These are phyloP conservation scores for Cercospora sp. DNA, from an alignment of 2,329 filamentous ascomycete species.

Conservation along the genomic window DNA sequence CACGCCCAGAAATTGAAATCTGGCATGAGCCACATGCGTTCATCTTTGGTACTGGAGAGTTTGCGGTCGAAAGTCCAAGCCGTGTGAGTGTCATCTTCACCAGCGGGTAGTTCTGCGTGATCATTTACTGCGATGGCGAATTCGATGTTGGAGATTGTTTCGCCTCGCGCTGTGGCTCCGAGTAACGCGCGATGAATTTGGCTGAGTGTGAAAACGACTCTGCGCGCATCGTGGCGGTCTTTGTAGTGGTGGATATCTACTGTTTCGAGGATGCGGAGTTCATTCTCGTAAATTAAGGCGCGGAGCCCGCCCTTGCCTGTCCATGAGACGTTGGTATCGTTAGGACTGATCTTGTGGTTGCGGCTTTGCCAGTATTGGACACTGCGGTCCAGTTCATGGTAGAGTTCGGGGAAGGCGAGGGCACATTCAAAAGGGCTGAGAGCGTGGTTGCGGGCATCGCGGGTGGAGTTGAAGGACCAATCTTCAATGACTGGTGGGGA, in stretches of 20 bases:
- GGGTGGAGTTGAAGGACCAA: background rate
- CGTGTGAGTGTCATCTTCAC: constrained; percentile 20
- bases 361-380: constrained; percentile 24
- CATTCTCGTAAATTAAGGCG: constrained; percentile 30
- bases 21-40: constrained; percentile 52
- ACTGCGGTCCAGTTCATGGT: constrained; percentile 33
- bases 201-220: constrained; percentile 42
- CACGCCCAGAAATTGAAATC: constrained; percentile 51
- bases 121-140: constrained; percentile 52
- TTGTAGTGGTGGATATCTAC: constrained; percentile 27
- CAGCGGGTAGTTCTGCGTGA: constrained; percentile 28
- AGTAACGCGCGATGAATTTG: constrained; percentile 49
- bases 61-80: constrained; percentile 27
- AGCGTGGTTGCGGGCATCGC: constrained; percentile 5
- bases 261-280: constrained; percentile 29
- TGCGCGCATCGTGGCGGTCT: constrained; percentile 17
- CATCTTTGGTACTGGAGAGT: constrained; percentile 34
- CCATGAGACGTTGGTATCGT: constrained; percentile 25
- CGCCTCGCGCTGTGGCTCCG: constrained; percentile 39
- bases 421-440: constrained; percentile 24
- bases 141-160: constrained; percentile 48
- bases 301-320: constrained; percentile 25
- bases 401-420: constrained; percentile 31
- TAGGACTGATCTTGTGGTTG: constrained; percentile 16
- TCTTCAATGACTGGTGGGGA: background rate